These are phyloP conservation scores for Alternaria postmessia DNA, from an alignment of 2,329 filamentous ascomycete genomes.

Conservation along the genomic window DNA sequence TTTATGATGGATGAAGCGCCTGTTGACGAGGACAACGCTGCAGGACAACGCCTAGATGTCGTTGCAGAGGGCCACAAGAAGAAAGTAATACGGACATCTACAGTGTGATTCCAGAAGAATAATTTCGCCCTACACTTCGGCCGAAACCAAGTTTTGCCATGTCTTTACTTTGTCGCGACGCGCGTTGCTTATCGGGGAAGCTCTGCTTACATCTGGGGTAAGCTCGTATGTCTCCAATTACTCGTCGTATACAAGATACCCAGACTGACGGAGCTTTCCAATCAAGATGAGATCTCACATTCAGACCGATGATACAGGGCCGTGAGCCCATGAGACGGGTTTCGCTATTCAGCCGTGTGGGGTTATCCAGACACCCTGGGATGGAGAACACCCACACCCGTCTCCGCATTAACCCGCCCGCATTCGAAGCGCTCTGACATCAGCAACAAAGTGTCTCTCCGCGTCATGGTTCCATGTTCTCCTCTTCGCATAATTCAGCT, in stretches of 20 bases:
- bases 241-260: slow-evolving; percentile 11
- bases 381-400: slow-evolving; percentile 22
- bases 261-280: slow-evolving; percentile 19
- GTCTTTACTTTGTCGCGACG: slow-evolving; percentile 14
- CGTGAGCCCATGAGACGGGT: slow-evolving; percentile 21
- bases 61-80: slow-evolving; percentile 33
- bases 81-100: slow-evolving; percentile 36
- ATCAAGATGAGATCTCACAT: slow-evolving; percentile 26
- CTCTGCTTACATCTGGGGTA: slow-evolving; percentile 22
- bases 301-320: slow-evolving; percentile 27
- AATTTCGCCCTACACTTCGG: neutral
- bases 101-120: slow-evolving; percentile 24
- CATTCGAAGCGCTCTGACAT: slow-evolving; percentile 28
- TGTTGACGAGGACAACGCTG: slow-evolving; percentile 19
- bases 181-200: slow-evolving; percentile 29
- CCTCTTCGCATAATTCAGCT: slow-evolving; percentile 15
- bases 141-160: slow-evolving; percentile 1
- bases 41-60: slow-evolving; percentile 26
- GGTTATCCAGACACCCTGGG: slow-evolving; percentile 25
- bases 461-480: slow-evolving; percentile 13
- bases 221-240: slow-evolving; percentile 23
- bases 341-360: slow-evolving; percentile 30
- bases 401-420: slow-evolving; percentile 11
- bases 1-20: slow-evolving; percentile 45
- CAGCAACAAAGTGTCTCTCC: slow-evolving; percentile 19